Base-by-base conservation (phyloP, 2,329 filamentous ascomycete genomes). In the Tolypocladium guangdongense region DNA sequence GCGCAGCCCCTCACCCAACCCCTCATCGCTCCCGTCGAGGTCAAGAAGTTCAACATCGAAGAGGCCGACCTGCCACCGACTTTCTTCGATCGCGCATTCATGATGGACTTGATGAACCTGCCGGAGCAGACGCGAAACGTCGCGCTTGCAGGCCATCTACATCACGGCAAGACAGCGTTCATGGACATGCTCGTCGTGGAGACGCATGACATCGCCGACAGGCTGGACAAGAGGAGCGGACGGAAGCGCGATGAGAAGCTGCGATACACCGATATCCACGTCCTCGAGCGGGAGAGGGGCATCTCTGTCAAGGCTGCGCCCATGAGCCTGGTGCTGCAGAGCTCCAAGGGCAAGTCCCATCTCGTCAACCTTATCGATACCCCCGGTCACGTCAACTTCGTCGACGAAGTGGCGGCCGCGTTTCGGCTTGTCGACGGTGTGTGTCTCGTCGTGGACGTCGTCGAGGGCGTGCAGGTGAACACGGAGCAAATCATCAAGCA, bases 381-480 rank as follows among this genome's bases (percentile, higher is more conserved):
- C 1, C 93, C 93, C 0, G 93, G 93, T 7, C 93, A 99, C 67
- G 93, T 97, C 65, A 96, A 99, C 70, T 99, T 99, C 68, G 92
- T 95, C 43, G 93, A 99, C 66, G 93, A 99, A 70, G 90, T 99
- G 38, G 93, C 93, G 10, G 85, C 90, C 5, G 87, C 90, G 1
- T 75, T 96, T 62, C 83, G 93, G 43, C 73, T 99, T 51, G 91
- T 88, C 4, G 93, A 99, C 66, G 93, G 93, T 55, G 84, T 97
- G 27, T 92, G 95, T 51, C 74, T 99, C 49, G 86, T 99, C 16
- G 91, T 99, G 18, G 93, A 99, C 67, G 90, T 96, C 24, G 89
- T 99, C 1, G 93, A 99, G 69, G 93, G 93, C n/a, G 91, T 99
- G n/a, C 93, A 97, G 72, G 81, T 93, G 63, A 96, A 96, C 68